A percentile compares a stretch with the other conserved stretches of the same genome.
phyloP scores from a whole-genome alignment of 2,329 filamentous ascomycete genomes.

The Colletotrichum cordylinicola region DNA sequence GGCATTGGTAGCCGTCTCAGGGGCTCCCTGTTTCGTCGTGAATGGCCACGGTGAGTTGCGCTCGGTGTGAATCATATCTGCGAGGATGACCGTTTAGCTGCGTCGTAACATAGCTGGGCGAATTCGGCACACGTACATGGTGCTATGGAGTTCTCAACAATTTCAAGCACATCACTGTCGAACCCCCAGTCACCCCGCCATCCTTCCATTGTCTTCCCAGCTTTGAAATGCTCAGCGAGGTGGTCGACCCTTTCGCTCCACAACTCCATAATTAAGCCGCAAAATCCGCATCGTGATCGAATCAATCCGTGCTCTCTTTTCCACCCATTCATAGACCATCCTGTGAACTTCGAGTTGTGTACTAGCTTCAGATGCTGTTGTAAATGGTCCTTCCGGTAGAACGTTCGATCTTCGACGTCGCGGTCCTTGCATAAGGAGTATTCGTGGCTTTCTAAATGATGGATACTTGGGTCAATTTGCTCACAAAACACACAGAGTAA shows the following conservation, averaged over 20 bases:
- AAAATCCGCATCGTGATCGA: slow-evolving; percentile 41
- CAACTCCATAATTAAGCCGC: slow-evolving; percentile 34
- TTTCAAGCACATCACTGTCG: slow-evolving; percentile 36
- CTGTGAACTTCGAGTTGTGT: slow-evolving; percentile 3
- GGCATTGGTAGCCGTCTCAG: slow-evolving; percentile 17
- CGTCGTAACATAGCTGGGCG: neutral
- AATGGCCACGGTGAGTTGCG: slow-evolving; percentile 38
- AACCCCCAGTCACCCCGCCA: slow-evolving; percentile 48
- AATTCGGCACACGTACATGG: slow-evolving; percentile 32
- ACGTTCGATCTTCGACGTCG: slow-evolving; percentile 44
- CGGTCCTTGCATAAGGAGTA: slow-evolving; percentile 56
- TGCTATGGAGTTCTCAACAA: slow-evolving; percentile 43
- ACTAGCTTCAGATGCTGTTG: slow-evolving; percentile 40
- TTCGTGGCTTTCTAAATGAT: slow-evolving; percentile 43
- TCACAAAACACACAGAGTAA: slow-evolving; percentile 45
- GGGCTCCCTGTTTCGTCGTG: slow-evolving; percentile 21
- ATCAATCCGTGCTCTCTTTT: slow-evolving; percentile 13
- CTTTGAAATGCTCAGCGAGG: slow-evolving; percentile 44
- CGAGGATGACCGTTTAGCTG: no score
- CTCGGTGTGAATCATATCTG: slow-evolving; percentile 43
- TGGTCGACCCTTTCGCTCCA: slow-evolving; percentile 41
- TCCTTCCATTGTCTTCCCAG: slow-evolving; percentile 42
- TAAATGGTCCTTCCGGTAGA: slow-evolving; percentile 50
- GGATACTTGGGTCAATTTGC: slow-evolving; percentile 29
- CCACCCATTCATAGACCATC: slow-evolving; percentile 9